phyloP scores from a whole-genome alignment of 2,329 filamentous ascomycete genomes.

The Colletotrichum sojae region DNA sequence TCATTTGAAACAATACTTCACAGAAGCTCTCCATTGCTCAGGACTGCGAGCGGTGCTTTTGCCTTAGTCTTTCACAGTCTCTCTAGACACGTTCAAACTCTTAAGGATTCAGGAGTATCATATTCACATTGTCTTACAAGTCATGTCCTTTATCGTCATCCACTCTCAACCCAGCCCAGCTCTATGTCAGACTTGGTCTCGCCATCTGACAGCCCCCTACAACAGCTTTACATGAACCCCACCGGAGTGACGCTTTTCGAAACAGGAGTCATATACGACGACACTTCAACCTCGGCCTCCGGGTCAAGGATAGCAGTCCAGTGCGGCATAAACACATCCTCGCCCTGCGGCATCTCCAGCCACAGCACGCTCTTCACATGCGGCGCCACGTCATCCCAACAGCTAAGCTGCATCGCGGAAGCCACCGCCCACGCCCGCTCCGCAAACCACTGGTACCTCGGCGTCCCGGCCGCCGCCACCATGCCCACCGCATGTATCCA shows the following conservation, averaged over 20 bases:
- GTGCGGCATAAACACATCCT: slow-evolving; percentile 44
- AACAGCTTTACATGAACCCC: no score
- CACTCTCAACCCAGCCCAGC: no score
- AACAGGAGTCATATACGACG: not conserved
- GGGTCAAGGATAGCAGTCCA: slow-evolving; percentile 45
- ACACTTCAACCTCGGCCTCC: not conserved
- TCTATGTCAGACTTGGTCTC: no score
- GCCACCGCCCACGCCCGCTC: slow-evolving; percentile 42
- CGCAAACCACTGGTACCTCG: slow-evolving; percentile 49
- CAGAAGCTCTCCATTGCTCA: no score
- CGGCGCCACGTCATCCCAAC: slow-evolving; percentile 33
- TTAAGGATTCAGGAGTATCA: no score
- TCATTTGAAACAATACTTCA: no score
- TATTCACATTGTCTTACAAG: no score
- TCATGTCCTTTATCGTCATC: no score
- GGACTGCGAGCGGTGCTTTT: no score
- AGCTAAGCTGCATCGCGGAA: not conserved
- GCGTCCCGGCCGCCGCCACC: slow-evolving; percentile 49
- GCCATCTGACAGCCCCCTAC: no score
- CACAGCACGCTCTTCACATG: slow-evolving; percentile 48
- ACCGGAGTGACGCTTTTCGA: not conserved
- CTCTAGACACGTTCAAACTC: no score
- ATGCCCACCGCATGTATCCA: slow-evolving; percentile 62
- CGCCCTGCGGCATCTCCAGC: slow-evolving; percentile 44
- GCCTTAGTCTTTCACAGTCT: no score